phyloP scores from a whole-genome alignment of 495 filamentous ascomycete species.

The Pseudevernia furfuracea region DNA sequence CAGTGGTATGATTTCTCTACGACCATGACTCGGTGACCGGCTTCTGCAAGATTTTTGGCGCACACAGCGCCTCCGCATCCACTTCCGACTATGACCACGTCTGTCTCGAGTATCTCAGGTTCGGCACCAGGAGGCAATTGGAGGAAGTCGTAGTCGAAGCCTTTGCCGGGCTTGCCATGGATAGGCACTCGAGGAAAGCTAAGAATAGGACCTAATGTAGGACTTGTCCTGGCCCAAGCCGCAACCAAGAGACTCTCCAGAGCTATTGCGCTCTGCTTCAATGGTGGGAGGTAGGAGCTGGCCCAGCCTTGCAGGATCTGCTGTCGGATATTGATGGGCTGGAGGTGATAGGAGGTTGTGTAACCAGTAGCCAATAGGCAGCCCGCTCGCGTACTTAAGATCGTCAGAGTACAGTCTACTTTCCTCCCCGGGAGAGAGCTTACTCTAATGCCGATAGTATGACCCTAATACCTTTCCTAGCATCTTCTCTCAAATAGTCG shows the following conservation, averaged over 20 bases:
- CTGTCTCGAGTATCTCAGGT: conserved; percentile 57
- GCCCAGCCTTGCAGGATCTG: conserved; percentile 54
- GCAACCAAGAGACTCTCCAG: conserved; percentile 48
- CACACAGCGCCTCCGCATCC: conserved; percentile 81
- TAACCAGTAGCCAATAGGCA: conserved; percentile 61
- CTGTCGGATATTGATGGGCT: conserved; percentile 52
- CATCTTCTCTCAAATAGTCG: conserved; percentile 39
- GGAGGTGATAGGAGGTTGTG: conserved; percentile 52
- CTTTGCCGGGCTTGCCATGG: conserved; percentile 51
- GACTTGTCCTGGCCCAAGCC: conserved; percentile 52
- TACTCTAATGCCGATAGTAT: conserved; percentile 51
- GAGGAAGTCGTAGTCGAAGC: conserved; percentile 48
- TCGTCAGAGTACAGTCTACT: neutral
- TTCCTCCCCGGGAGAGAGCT: conserved; percentile 13
- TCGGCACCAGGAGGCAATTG: conserved; percentile 41
- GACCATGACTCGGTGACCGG: conserved; percentile 66
- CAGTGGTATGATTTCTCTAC: conserved; percentile 78
- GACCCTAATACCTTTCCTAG: conserved; percentile 42
- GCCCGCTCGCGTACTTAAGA: conserved; percentile 54
- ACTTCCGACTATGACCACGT: conserved; percentile 79
- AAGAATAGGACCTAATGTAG: conserved; percentile 48
- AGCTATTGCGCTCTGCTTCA: conserved; percentile 50
- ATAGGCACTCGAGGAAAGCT: conserved; percentile 56
- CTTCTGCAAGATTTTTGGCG: conserved; percentile 73
- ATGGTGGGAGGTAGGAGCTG: conserved; percentile 47